Conservation (phyloP, 305 asterid genomes). For the Solanum hybrid region DNA sequence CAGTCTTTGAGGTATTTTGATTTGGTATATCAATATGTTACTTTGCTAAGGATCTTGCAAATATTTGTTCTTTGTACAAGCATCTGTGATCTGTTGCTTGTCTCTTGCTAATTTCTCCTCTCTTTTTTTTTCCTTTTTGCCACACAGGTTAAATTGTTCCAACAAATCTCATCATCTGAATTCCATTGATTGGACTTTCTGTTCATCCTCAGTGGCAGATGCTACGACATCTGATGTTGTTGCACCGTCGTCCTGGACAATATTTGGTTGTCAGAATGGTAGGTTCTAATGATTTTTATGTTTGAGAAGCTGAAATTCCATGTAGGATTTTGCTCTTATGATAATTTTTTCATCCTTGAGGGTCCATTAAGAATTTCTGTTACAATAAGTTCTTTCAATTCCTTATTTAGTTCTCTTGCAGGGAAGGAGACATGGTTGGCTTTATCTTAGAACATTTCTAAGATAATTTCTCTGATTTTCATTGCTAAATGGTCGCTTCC, state of each 20-base stretch:
- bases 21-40: not conserved
- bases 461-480: not conserved
- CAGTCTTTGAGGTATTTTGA: conserved; percentile 53
- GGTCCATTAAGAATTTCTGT: not conserved
- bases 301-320: conserved; percentile 8
- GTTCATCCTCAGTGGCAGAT: conserved; percentile 45
- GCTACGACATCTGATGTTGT: conserved; percentile 83
- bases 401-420: not conserved
- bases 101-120: not conserved
- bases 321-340: not conserved
- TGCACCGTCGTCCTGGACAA: conserved; percentile 96
- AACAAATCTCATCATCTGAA: conserved; percentile 30
- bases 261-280: conserved; percentile 95
- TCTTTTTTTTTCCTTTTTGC: not conserved
- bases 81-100: not conserved
- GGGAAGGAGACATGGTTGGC: not conserved
- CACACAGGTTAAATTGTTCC: conserved; percentile 53
- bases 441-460: not conserved
- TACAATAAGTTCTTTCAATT: not conserved
- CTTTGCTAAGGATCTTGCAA: conserved; percentile 2
- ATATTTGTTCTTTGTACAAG: not conserved
- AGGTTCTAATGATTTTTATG: conserved; percentile 24
- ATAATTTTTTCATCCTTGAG: not conserved
- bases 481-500: not conserved
- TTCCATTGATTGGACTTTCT: conserved; percentile 72